phyloP scores from a whole-genome alignment of 73 alveolate species.

The Tetrahymena borealis region DNA sequence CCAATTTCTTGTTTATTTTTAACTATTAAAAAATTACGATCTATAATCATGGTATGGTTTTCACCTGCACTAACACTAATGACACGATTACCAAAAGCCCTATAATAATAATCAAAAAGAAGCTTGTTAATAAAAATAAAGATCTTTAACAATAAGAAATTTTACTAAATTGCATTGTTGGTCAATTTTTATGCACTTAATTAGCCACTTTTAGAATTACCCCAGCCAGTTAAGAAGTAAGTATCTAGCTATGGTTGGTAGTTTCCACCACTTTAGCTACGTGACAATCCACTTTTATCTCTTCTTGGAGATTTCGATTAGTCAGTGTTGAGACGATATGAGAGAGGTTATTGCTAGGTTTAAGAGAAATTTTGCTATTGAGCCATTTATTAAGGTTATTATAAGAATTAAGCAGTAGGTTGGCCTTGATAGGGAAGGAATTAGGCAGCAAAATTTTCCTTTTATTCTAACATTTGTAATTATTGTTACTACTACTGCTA shows the following conservation, averaged over 20 bases:
- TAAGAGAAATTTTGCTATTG: not conserved
- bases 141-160: too few species aligned
- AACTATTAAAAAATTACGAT: constrained; percentile 4
- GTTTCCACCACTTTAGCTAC: not conserved
- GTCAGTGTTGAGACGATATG: not conserved
- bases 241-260: not conserved
- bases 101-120: not conserved
- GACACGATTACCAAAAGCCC: not conserved
- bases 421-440: not conserved
- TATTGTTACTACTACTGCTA: not conserved
- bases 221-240: not conserved
- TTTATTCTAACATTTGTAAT: not conserved
- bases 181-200: not conserved
- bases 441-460: not conserved
- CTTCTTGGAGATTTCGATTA: not conserved
- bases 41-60: constrained; percentile 30
- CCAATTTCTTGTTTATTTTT: too few species aligned
- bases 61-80: constrained; percentile 32
- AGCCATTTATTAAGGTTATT: not conserved
- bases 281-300: not conserved
- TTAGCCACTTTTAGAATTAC: not conserved
- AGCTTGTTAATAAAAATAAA: not conserved
- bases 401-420: not conserved
- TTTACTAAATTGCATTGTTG: not conserved
- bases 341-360: not conserved